phyloP scores from a whole-genome alignment of 805 yeast species.

The Saccharomyces mikatae region DNA sequence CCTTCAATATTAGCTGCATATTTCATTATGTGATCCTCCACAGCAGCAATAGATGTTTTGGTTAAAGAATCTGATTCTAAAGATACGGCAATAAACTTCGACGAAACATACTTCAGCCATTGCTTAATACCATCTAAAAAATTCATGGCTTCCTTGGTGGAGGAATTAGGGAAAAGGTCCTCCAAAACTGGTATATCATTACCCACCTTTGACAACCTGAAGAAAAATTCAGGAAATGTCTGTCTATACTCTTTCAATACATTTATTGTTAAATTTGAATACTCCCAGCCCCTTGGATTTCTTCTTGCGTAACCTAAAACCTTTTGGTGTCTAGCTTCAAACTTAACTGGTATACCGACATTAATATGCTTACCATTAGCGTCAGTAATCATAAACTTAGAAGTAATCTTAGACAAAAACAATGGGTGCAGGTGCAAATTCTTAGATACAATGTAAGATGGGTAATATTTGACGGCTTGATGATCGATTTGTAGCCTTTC shows the following conservation, averaged over 20 bases:
- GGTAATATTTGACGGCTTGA: conserved; percentile 48
- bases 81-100: conserved; percentile 54
- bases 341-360: conserved; percentile 78
- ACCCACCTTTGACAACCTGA: conserved; percentile 27
- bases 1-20: conserved; percentile 40
- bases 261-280: conserved; percentile 62
- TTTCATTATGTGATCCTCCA: conserved; percentile 54
- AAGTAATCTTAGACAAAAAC: conserved; percentile 69
- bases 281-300: conserved; percentile 68
- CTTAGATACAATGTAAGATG: conserved; percentile 58
- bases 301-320: conserved; percentile 82
- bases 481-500: conserved; percentile 51
- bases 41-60: conserved; percentile 49
- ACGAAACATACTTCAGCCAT: conserved; percentile 45
- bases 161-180: conserved; percentile 32
- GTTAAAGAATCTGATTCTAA: conserved; percentile 75
- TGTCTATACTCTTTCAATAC: conserved; percentile 53
- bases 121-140: conserved; percentile 25
- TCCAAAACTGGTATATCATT: conserved; percentile 24
- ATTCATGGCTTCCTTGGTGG: conserved; percentile 21
- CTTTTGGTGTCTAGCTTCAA: conserved; percentile 68
- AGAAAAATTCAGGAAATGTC: conserved; percentile 57
- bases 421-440: conserved; percentile 50
- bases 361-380: conserved; percentile 47
- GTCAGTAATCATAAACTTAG: conserved; percentile 56